Evolutionary conservation across 2,329 filamentous ascomycete species (phyloP), one percentile per base, ranked within the genome.

Genomic region (Clarireedia hainanense): DNA sequence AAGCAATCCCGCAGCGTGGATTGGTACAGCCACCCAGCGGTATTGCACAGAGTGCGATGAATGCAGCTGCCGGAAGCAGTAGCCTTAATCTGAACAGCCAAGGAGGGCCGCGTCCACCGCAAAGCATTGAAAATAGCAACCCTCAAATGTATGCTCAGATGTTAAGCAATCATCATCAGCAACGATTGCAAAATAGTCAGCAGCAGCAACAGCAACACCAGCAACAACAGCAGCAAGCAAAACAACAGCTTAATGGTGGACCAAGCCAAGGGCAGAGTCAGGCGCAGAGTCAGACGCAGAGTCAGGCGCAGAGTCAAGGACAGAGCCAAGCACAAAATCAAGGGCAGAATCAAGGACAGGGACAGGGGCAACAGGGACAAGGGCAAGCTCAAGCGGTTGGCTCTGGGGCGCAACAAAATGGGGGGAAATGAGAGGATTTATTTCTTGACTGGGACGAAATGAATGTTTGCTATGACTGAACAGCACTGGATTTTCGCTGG

Each of bases 111-210:
- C 40, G 57, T 34, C 43, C 54, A 39, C 58, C 62, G 9, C 50
- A 40, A 24, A 62, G 63, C 17, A 72, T 76, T 65, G 74, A 58
- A 26, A 55, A 75, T 57, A 72, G 71, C 27, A 70, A 73, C 52
- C 68, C 68, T 10, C 76, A 78, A 60, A 67, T 74, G 23, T 79
- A 76, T 62, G 76, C 77, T 37, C 76, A 76, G n/a, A 74, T 78
- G 70, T 73, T 80, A 70, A 72, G 76, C 42, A 52, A 53, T 15
- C 74, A 76, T 50, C 73, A 78, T 34, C 77, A 79, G 61, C 53
- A 56, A 43, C 50, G 48, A 36, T 24, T 55, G 36, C 52, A 55
- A 30, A 49, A 50, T 37, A 52, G 40, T 45, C 52, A 70, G n/a
- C 69, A 68, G n/a, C 70, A 68, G 39, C 69, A 68, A 20, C 68